Evolutionary conservation across 2,329 filamentous ascomycete genomes (phyloP), one percentile per base, ranked within the genome.

Genomic region (Ascochyta rabiei): DNA sequence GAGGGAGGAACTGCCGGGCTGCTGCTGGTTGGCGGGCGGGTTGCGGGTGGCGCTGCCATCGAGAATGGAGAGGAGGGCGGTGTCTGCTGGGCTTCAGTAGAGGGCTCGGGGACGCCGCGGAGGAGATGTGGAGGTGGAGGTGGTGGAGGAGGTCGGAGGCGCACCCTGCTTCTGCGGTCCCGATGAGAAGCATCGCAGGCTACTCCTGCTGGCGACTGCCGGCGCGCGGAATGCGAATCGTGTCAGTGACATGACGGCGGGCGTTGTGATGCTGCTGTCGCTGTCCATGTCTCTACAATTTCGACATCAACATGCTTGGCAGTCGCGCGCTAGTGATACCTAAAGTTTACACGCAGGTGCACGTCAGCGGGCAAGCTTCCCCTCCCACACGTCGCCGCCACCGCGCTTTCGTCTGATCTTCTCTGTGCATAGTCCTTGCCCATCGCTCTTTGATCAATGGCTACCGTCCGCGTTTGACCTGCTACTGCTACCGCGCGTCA

Each of bases 101-200:
- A 24, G 15, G 28, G 23, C 16, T 31, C 48, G 30, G 54, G 13
- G 42, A 44, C 34, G 24, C 18, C 28, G 35, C 41, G 45, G 19
- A 35, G 34, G 46, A 21, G 16, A 18, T 49, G 48, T 13, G 4
- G 10, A 13, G 28, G 28, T 28, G 24, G 24, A 6, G 24, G 24
- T 28, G 24, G 24, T 28, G 24, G 24, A 28, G 24, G 24, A 30
- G 28, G 28, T 6, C n/a, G 54, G 30, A 8, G 34, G 39, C 59
- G 37, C 50, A 64, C 66, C 56, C 50, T 63, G 60, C 56, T 56
- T 66, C 50, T 56, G 56, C 8, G 60, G n/a, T 9, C 55, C 61
- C 2, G 68, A 65, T 2, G 70, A 71, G 41, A 72, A 61, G 61
- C 56, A 61, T 34, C 71, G 66, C 37, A 59, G 45, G 54, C 64